Conservation (phyloP, 164 flowering plant species). For the Vitis cinerea region DNA sequence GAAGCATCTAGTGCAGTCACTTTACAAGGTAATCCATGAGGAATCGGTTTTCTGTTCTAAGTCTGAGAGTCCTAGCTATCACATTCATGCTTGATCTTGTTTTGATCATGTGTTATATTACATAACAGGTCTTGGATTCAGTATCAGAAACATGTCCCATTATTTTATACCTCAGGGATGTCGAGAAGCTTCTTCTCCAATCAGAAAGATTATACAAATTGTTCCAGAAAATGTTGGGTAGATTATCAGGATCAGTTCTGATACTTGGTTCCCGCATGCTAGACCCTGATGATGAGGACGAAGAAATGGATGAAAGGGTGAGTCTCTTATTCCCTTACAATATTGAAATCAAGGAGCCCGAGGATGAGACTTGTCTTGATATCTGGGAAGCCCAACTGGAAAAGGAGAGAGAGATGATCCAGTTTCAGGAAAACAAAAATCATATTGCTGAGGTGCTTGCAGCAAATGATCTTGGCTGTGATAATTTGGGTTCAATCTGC, state of each 20-base stretch:
- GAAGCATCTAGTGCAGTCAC: slow-evolving; percentile 37
- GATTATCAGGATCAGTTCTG: slow-evolving; percentile 38
- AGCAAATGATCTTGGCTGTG: slow-evolving; percentile 49
- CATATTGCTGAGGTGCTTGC: slow-evolving; percentile 52
- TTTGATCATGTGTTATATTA: background rate
- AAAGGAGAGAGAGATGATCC: slow-evolving; percentile 42
- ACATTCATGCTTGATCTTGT: background rate
- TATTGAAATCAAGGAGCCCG: slow-evolving; percentile 38
- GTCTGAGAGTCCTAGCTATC: background rate
- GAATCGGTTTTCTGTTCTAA: background rate
- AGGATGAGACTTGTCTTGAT: slow-evolving; percentile 40
- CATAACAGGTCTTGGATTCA: slow-evolving; percentile 41
- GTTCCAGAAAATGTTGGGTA: slow-evolving; percentile 36
- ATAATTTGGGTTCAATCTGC: slow-evolving; percentile 44
- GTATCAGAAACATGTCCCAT: slow-evolving; percentile 34
- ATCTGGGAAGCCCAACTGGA: slow-evolving; percentile 48
- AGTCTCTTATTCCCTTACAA: slow-evolving; percentile 40
- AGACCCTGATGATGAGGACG: slow-evolving; percentile 28
- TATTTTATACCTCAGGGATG: slow-evolving; percentile 45
- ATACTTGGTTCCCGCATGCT: slow-evolving; percentile 43
- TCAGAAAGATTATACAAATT: slow-evolving; percentile 39
- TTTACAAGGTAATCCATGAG: slow-evolving; percentile 38
- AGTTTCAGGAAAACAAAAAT: slow-evolving; percentile 45
- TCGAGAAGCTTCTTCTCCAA: slow-evolving; percentile 36
- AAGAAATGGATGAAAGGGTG: slow-evolving; percentile 39